These are phyloP conservation scores for Carex parvula DNA, from an alignment of 176 grass and related monocot genomes.

Conservation along the genomic window DNA sequence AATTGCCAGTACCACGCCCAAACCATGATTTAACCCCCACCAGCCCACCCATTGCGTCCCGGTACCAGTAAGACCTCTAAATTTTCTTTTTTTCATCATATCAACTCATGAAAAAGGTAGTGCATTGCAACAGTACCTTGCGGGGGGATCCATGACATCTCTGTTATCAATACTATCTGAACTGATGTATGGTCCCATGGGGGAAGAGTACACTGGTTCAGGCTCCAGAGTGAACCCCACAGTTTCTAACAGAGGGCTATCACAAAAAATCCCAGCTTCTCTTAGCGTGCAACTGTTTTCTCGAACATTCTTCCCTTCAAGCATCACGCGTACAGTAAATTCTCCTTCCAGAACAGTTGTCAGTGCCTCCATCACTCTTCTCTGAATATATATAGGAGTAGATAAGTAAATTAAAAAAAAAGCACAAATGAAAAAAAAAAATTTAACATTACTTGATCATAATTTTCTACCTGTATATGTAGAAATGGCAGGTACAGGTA, in stretches of 20 bases:
- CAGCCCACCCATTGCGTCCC: neutral
- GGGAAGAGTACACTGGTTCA: constrained; percentile 34
- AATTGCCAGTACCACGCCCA: constrained; percentile 26
- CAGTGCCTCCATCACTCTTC: constrained; percentile 64
- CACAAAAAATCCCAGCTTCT: constrained; percentile 65
- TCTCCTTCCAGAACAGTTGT: constrained; percentile 57
- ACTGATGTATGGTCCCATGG: constrained; percentile 24
- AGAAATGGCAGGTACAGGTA: constrained; percentile 7
- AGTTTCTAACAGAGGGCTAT: constrained; percentile 43
- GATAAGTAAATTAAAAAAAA: constrained; percentile 27
- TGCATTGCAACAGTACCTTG: constrained; percentile 37
- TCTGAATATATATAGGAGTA: constrained; percentile 47
- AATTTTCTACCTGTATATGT: neutral
- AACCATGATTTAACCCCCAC: constrained; percentile 11
- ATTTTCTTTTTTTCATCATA: neutral
- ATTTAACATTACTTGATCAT: neutral
- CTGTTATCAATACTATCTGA: constrained; percentile 23
- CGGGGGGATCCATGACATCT: constrained; percentile 38
- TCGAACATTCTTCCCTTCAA: constrained; percentile 70
- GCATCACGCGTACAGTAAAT: constrained; percentile 60
- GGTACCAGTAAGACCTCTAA: constrained; percentile 6
- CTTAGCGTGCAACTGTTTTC: constrained; percentile 67
- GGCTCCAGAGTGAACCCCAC: constrained; percentile 69
- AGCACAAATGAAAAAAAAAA: neutral
- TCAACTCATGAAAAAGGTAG: constrained; percentile 1